Evolutionary conservation across 2,329 filamentous ascomycete genomes (phyloP).

Genomic region (Talaromyces albobiverticillius): DNA sequence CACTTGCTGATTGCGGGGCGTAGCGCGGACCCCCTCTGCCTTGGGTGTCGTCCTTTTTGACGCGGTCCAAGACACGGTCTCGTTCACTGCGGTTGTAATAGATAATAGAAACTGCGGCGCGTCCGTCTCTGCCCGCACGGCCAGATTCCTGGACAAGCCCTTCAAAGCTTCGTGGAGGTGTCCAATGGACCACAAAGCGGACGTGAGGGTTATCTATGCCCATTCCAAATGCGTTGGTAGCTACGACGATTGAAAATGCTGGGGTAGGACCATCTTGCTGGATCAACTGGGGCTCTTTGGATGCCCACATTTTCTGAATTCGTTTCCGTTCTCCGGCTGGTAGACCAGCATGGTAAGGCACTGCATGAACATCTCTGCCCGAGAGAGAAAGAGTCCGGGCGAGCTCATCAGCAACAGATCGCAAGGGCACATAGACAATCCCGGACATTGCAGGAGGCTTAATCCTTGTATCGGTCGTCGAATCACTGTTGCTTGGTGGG

Average conservation of each 20-base stretch:
- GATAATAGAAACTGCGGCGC: constrained; percentile 79
- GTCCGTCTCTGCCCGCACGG: constrained; percentile 83
- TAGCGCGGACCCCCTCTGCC: constrained; percentile 45
- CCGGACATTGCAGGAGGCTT: constrained; percentile 39
- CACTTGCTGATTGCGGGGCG: constrained; percentile 39
- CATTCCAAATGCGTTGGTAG: constrained; percentile 96
- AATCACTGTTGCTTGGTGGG: constrained; percentile 27
- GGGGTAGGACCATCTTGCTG: constrained; percentile 32
- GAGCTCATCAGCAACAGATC: constrained; percentile 39
- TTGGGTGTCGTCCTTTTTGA: constrained; percentile 39
- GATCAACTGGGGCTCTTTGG: constrained; percentile 18
- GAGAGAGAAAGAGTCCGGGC: constrained; percentile 32
- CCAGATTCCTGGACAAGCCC: constrained; percentile 96
- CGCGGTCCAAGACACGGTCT: constrained; percentile 63
- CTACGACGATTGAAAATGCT: constrained; percentile 88
- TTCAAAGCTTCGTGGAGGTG: constrained; percentile 88
- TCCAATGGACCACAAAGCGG: constrained; percentile 93
- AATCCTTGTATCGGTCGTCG: constrained; percentile 13
- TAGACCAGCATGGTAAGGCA: constrained; percentile 57
- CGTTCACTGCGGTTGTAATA: constrained; percentile 89
- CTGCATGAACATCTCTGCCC: constrained; percentile 37
- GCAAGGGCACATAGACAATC: constrained; percentile 47
- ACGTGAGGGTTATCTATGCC: constrained; percentile 96
- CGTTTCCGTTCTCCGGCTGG: constrained; percentile 68
- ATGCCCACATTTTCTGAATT: constrained; percentile 47